A percentile compares a stretch with the other conserved stretches of the same genome.
These are phyloP conservation scores for Tricholomella constricta DNA, from an alignment of 768 basidiomycete species.

Conservation along the genomic window DNA sequence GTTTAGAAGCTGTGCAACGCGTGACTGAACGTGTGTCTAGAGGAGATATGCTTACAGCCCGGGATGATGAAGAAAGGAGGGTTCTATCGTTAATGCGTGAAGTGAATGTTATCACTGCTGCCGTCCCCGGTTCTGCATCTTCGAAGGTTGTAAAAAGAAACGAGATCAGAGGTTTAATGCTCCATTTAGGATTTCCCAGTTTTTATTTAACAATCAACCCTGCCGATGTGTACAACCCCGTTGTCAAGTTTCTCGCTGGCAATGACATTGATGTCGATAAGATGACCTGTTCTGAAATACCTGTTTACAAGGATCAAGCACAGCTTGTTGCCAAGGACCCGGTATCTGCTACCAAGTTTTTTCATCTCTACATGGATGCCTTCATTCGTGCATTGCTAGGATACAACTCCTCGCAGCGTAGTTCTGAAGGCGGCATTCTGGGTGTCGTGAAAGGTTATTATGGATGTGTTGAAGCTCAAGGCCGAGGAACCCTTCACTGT, in stretches of 20 bases:
- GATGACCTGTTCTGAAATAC: no score
- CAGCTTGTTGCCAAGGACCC: slow-evolving; percentile 41
- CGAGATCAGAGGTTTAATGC: slow-evolving; percentile 38
- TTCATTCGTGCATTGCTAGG: slow-evolving; percentile 33
- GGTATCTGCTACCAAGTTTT: slow-evolving; percentile 38
- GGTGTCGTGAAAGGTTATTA: slow-evolving; percentile 37
- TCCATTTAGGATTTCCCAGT: slow-evolving; percentile 35
- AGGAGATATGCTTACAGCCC: slow-evolving; percentile 18
- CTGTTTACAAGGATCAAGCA: slow-evolving; percentile 36
- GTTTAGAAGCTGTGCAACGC: slow-evolving; percentile 64
- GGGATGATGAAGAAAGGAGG: slow-evolving; percentile 27
- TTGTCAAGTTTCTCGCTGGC: slow-evolving; percentile 38
- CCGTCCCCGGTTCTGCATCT: slow-evolving; percentile 33
- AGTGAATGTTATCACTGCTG: slow-evolving; percentile 18
- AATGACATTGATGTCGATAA: no score
- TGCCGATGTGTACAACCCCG: slow-evolving; percentile 28
- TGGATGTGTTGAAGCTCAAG: slow-evolving; percentile 36
- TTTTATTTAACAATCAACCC: slow-evolving; percentile 51
- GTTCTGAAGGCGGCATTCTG: slow-evolving; percentile 29
- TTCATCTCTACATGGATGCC: slow-evolving; percentile 38
- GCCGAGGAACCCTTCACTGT: no score
- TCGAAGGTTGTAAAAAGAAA: slow-evolving; percentile 32
- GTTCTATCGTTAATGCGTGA: slow-evolving; percentile 25
- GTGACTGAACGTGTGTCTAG: slow-evolving; percentile 22
- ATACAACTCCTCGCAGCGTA: slow-evolving; percentile 12